These are phyloP conservation scores for Psilocybe azurescens DNA, from an alignment of 768 basidiomycete genomes.

Conservation along the genomic window DNA sequence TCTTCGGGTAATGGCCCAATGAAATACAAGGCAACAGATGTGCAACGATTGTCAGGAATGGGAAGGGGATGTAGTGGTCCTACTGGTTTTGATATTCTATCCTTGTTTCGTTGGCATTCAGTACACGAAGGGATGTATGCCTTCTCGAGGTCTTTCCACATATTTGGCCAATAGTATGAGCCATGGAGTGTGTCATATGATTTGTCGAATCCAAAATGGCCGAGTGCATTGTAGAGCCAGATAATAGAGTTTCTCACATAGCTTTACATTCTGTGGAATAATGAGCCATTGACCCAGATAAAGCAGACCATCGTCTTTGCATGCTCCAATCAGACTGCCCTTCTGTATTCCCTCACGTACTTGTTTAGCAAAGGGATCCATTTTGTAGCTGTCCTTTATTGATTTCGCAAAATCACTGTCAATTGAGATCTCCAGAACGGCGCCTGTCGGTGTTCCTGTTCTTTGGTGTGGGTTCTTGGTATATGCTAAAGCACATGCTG, in stretches of 20 bases:
- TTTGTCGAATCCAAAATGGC: conserved; percentile 43
- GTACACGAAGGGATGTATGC: conserved; percentile 38
- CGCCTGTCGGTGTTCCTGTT: neutral
- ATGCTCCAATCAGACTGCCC: too few species aligned
- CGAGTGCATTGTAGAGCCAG: conserved; percentile 33
- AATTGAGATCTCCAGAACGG: too few species aligned
- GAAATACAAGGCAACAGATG: conserved; percentile 9
- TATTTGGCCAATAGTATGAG: conserved; percentile 41
- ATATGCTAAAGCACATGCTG: too few species aligned
- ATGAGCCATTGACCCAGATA: too few species aligned
- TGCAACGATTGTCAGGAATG: conserved; percentile 16
- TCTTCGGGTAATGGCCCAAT: neutral
- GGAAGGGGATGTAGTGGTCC: conserved; percentile 37
- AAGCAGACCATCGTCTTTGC: too few species aligned
- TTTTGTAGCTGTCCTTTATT: too few species aligned
- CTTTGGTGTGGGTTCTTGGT: too few species aligned
- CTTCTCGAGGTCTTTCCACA: too few species aligned
- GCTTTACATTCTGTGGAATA: too few species aligned
- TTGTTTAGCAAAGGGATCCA: too few species aligned
- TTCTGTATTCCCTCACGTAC: too few species aligned
- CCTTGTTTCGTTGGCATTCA: conserved; percentile 45
- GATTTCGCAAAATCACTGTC: too few species aligned
- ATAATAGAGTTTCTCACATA: conserved; percentile 6
- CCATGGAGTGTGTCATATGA: conserved; percentile 24
- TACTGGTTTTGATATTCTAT: conserved; percentile 22